Evolutionary conservation across 192 early-diverging fungal species (phyloP), one percentile per base, ranked within the genome.

Genomic region (Coemansia sp.): DNA sequence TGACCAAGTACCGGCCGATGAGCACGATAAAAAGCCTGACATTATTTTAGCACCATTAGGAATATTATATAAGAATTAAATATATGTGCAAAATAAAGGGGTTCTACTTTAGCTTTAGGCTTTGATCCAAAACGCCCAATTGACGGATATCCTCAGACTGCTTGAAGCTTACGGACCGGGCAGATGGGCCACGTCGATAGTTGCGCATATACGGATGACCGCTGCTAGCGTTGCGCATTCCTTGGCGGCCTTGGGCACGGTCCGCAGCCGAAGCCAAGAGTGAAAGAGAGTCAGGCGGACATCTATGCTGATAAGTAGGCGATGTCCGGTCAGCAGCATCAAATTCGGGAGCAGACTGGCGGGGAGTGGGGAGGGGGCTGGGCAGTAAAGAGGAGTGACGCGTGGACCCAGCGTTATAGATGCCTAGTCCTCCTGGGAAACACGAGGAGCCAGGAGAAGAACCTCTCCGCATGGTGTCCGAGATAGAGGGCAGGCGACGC

Each of bases 111-210:
- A 78, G 69, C 31, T 44, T 53, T 11, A 78, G 61, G 26, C 64
- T 56, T 43, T 71, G 75, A 51, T 78, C 75, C 3, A 78, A 53
- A 14, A 54, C 68, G 31, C 69, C 69, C 10, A 78, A 36, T 45
- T 71, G 68, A 3, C 75, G 68, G 19, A 68, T 63, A 33, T 78
- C 75, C 40, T 78, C 75, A 0, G 68, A 68, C 52, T 78, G 75
- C 33, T 65, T 68, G 9, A 78, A 33, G 41, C 75, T 78, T 19
- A 78, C 75, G 0, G 75, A 78, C n/a, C 75, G 60, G 50, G 63
- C 55, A 0, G 68, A 31, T n/a, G 68, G 74, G 3, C 57, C 60
- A 13, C 68, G 48, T 13, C 47, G 20, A 45, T 26, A 16, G 14
- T 30, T 19, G 19, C 75, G 42, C 49, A 55, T 50, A 23, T 71